These are phyloP conservation scores for Cudoniella acicularis DNA, from an alignment of 495 filamentous ascomycete species.

Conservation along the genomic window DNA sequence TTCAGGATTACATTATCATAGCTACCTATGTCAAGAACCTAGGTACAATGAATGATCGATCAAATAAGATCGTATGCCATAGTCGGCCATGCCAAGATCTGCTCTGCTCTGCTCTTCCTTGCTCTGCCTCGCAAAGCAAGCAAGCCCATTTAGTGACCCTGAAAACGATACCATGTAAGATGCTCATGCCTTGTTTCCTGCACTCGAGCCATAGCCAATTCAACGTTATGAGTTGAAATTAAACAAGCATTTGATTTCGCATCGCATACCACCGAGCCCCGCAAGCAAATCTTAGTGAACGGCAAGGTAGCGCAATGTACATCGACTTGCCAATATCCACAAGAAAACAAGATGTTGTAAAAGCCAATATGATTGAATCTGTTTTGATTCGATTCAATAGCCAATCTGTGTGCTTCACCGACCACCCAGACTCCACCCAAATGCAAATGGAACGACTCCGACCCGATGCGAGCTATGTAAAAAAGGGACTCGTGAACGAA, in stretches of 20 bases:
- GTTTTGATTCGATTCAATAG: not conserved
- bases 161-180: not conserved
- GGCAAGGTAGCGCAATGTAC: not conserved
- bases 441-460: slow-evolving; percentile 21
- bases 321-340: not conserved
- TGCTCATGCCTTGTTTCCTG: not conserved
- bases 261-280: not conserved
- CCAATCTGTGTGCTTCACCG: not conserved
- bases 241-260: not conserved
- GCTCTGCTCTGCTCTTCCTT: not conserved
- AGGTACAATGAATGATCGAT: not conserved
- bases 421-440: slow-evolving; percentile 19
- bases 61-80: not conserved
- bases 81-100: not conserved
- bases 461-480: slow-evolving; percentile 24
- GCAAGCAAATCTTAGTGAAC: not conserved
- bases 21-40: not conserved
- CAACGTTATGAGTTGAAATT: not conserved
- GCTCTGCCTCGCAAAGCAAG: not conserved
- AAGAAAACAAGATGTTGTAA: not conserved
- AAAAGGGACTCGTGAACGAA: slow-evolving; percentile 13
- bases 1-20: slow-evolving; percentile 1
- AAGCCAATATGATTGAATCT: not conserved
- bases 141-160: not conserved
- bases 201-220: not conserved